These are phyloP conservation scores for Raddia distichophylla DNA, from an alignment of 176 grass and related monocot species.

Conservation along the genomic window DNA sequence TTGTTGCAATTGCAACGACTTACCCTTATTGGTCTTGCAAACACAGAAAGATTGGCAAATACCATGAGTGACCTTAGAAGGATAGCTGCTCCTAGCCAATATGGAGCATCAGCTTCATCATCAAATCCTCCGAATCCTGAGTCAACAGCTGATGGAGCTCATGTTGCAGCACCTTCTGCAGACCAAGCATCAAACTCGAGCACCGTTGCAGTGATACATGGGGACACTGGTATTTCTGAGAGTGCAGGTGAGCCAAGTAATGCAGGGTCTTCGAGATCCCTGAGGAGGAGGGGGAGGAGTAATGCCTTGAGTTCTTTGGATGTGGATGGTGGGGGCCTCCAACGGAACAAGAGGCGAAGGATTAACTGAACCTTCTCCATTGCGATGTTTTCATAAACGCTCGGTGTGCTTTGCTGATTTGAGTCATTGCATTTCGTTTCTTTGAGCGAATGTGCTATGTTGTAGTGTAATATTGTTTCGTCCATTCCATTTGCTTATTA, in stretches of 20 bases:
- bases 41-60: constrained; percentile 68
- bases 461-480: constrained; percentile 33
- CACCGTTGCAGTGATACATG: constrained; percentile 86
- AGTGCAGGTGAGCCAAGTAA: constrained; percentile 52
- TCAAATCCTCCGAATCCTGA: constrained; percentile 59
- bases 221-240: constrained; percentile 53
- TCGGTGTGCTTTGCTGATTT: constrained; percentile 27
- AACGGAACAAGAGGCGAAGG: constrained; percentile 78
- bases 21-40: constrained; percentile 64
- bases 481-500: constrained; percentile 20
- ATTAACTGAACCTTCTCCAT: constrained; percentile 61
- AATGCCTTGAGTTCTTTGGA: constrained; percentile 68
- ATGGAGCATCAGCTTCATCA: constrained; percentile 64
- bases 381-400: constrained; percentile 13
- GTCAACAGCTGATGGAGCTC: constrained; percentile 36
- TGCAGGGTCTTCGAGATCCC: constrained; percentile 65
- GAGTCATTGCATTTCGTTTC: constrained; percentile 38
- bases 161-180: constrained; percentile 57
- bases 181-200: constrained; percentile 89
- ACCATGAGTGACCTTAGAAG: constrained; percentile 72
- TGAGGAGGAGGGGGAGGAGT: constrained; percentile 74
- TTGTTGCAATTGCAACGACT: constrained; percentile 74
- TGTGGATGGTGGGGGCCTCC: constrained; percentile 58
- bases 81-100: constrained; percentile 61
- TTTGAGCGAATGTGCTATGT: constrained; percentile 20